phyloP scores from a whole-genome alignment of 1,284 basidiomycete genomes.

The Gastroboletus turbinatus region DNA sequence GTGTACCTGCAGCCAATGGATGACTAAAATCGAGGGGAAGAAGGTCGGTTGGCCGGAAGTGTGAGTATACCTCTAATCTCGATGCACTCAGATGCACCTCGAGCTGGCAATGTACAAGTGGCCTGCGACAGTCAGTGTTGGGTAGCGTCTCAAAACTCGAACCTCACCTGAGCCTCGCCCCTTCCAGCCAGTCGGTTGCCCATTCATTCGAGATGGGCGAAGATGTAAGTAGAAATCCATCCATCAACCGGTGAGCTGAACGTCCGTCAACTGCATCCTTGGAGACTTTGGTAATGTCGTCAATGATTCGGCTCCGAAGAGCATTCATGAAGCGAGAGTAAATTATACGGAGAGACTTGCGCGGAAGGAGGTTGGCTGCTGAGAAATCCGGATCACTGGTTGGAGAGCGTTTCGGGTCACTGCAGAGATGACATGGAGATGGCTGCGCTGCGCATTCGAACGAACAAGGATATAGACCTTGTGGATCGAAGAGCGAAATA shows the following conservation, averaged over 20 bases:
- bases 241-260: conserved; percentile 46
- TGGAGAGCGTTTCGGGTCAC: conserved; percentile 25
- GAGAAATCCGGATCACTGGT: conserved; percentile 21
- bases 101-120: conserved; percentile 59
- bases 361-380: conserved; percentile 40
- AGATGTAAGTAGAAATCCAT: conserved; percentile 59
- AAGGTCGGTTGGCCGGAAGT: conserved; percentile 54
- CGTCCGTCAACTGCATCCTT: conserved; percentile 22
- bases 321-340: conserved; percentile 48
- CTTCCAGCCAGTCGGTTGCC: conserved; percentile 61
- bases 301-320: conserved; percentile 50
- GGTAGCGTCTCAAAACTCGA: not conserved
- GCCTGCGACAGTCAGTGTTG: conserved; percentile 36
- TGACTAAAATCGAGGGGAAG: conserved; percentile 41
- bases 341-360: conserved; percentile 44
- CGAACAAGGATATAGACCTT: conserved; percentile 55
- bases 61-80: conserved; percentile 59
- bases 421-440: conserved; percentile 46
- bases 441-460: conserved; percentile 40
- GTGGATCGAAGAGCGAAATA: conserved; percentile 43
- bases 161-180: conserved; percentile 45
- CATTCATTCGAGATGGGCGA: conserved; percentile 50
- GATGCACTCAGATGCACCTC: conserved; percentile 51
- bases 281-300: conserved; percentile 51
- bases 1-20: conserved; percentile 55